Evolutionary conservation across 768 basidiomycete genomes (phyloP).

Genomic region (Dentipellis fragilis): DNA sequence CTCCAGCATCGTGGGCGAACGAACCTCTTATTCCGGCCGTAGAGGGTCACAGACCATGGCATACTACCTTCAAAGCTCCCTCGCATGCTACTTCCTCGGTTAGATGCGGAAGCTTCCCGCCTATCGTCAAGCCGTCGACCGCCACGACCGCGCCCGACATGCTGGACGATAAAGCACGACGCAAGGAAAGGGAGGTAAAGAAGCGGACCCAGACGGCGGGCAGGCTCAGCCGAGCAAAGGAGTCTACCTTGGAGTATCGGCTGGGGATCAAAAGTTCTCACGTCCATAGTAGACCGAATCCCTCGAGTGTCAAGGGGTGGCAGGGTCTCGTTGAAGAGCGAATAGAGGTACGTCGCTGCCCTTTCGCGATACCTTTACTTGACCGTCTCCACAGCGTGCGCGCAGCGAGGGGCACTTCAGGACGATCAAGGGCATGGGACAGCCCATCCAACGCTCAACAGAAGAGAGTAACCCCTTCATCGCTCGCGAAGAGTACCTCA

Average conservation of each 20-base stretch:
- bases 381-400: constrained; percentile 37
- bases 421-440: constrained; percentile 58
- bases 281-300: constrained; percentile 27
- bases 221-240: constrained; percentile 51
- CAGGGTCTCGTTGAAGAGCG: constrained; percentile 63
- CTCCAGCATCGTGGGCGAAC: constrained; percentile 14
- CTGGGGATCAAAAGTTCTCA: constrained; percentile 39
- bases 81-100: constrained; percentile 43
- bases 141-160: constrained; percentile 6
- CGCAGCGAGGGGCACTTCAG: constrained; percentile 59
- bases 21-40: constrained; percentile 45
- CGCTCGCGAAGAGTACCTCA: constrained; percentile 66
- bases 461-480: constrained; percentile 59
- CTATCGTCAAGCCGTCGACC: constrained; percentile 1
- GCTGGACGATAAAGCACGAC: constrained; percentile 29
- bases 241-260: constrained; percentile 69
- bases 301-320: constrained; percentile 67
- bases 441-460: constrained; percentile 32
- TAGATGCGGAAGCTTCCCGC: constrained; percentile 38
- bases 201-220: constrained; percentile 45
- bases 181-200: constrained; percentile 37
- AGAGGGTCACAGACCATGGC: constrained; percentile 58
- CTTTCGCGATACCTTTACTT: too few relatives aligned
- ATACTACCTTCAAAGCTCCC: constrained; percentile 55
- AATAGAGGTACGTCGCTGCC: constrained; percentile 49